Conservation (phyloP, 192 early-diverging fungal species). For the Podila verticillata region DNA sequence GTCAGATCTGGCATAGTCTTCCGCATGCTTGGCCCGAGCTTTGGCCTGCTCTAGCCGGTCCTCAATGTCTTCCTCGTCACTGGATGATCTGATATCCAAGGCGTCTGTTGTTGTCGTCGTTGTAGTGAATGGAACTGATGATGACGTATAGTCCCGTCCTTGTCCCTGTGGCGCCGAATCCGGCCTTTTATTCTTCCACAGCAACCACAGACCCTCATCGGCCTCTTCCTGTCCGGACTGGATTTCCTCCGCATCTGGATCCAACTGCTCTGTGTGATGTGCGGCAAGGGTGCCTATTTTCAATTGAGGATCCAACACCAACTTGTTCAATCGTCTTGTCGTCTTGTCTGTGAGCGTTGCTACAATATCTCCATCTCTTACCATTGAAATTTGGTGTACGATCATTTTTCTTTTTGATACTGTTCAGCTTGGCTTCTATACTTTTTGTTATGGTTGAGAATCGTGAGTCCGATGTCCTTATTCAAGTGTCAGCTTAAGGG, state of each 20-base stretch:
- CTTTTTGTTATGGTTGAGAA: background rate
- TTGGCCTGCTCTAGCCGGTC: constrained; percentile 27
- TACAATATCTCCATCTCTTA: background rate
- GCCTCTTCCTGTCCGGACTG: constrained; percentile 37
- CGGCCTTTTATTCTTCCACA: constrained; percentile 21
- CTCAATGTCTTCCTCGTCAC: constrained; percentile 11
- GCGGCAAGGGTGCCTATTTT: background rate
- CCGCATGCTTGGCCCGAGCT: constrained; percentile 34
- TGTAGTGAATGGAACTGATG: background rate
- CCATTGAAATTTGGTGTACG: background rate
- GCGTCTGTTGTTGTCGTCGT: background rate
- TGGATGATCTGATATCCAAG: background rate
- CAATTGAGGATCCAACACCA: background rate
- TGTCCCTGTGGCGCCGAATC: background rate
- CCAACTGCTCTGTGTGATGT: background rate
- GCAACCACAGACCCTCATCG: constrained; percentile 43
- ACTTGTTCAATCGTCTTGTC: too few relatives aligned
- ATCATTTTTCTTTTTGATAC: constrained; percentile 19
- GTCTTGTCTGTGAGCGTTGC: background rate
- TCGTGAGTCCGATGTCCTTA: background rate
- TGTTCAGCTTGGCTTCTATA: constrained; percentile 33
- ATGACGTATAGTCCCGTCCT: background rate
- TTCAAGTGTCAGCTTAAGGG: background rate
- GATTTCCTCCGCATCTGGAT: constrained; percentile 34
- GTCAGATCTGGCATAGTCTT: constrained; percentile 14